phyloP scores from a whole-genome alignment of 768 basidiomycete species.

The Tulasnella sp. region DNA sequence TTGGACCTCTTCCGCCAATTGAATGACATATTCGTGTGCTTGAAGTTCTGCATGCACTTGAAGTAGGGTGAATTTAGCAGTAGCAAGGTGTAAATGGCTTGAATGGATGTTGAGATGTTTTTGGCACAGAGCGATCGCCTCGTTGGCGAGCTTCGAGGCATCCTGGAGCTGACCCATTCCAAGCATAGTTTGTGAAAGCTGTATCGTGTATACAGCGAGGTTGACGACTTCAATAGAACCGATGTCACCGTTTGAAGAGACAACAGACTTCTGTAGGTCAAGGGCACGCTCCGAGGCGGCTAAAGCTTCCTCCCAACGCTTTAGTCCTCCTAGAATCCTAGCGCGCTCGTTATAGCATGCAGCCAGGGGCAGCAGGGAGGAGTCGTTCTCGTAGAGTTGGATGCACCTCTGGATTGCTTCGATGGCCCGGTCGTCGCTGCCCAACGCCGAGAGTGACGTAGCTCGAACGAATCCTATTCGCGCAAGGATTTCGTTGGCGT shows the following conservation, averaged over 20 bases:
- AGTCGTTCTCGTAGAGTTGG: not conserved
- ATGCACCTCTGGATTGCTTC: not conserved
- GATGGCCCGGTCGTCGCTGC: not conserved
- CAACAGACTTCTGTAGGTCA: not conserved
- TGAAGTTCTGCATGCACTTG: not conserved
- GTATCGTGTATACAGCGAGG: not conserved
- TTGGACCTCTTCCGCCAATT: not conserved
- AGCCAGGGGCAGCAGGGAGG: not conserved
- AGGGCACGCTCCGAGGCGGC: not conserved
- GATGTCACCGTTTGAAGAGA: not conserved
- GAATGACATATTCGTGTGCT: slow-evolving; percentile 2
- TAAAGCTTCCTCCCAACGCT: not conserved
- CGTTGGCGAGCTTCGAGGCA: not conserved
- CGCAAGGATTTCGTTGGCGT: not conserved
- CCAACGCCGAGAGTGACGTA: not conserved
- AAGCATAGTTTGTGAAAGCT: not conserved
- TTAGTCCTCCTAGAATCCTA: not conserved
- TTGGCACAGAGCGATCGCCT: not conserved
- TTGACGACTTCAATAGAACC: not conserved
- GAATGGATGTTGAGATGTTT: not conserved
- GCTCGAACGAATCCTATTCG: not conserved
- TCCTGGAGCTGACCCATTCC: not conserved
- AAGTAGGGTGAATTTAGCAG: not conserved
- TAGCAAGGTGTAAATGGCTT: not conserved
- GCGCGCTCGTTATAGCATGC: slow-evolving; percentile 5